Percentiles rank a stretch among this genome's conserved stretches.
Evolutionary conservation across 805 yeast genomes (phyloP).

Genomic region (Candida boidinii): DNA sequence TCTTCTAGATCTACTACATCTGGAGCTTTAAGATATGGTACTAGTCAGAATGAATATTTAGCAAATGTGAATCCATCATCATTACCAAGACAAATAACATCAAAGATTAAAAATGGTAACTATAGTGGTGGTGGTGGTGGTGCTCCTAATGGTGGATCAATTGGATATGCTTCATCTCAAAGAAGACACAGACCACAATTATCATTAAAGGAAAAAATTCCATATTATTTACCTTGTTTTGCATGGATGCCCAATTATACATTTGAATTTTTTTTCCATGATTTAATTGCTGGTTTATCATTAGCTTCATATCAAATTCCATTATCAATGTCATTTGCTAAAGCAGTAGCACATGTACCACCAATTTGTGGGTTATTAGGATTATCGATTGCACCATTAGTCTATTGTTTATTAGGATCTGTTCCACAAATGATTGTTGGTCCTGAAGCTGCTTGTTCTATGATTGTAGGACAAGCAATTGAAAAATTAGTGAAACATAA

Average conservation of each 20-base stretch:
- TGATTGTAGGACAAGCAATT: constrained; percentile 74
- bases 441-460: constrained; percentile 82
- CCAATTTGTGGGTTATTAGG: constrained; percentile 74
- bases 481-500: constrained; percentile 42
- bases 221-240: constrained; percentile 60
- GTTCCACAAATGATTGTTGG: constrained; percentile 89
- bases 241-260: constrained; percentile 58
- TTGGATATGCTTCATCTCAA: too few relatives aligned
- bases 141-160: too few relatives aligned
- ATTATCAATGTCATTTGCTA: constrained; percentile 70
- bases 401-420: constrained; percentile 71
- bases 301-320: constrained; percentile 91
- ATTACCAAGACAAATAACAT: too few relatives aligned
- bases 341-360: constrained; percentile 76
- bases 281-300: constrained; percentile 76
- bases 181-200: too few relatives aligned
- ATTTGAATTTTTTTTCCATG: constrained; percentile 36
- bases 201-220: constrained; percentile 24
- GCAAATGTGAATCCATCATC: too few relatives aligned
- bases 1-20: too few relatives aligned
- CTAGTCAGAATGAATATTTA: too few relatives aligned
- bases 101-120: too few relatives aligned
- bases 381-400: constrained; percentile 67
- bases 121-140: too few relatives aligned
- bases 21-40: too few relatives aligned